These are phyloP conservation scores for Abortiporus biennis DNA, from an alignment of 1,284 basidiomycete species.

Conservation along the genomic window DNA sequence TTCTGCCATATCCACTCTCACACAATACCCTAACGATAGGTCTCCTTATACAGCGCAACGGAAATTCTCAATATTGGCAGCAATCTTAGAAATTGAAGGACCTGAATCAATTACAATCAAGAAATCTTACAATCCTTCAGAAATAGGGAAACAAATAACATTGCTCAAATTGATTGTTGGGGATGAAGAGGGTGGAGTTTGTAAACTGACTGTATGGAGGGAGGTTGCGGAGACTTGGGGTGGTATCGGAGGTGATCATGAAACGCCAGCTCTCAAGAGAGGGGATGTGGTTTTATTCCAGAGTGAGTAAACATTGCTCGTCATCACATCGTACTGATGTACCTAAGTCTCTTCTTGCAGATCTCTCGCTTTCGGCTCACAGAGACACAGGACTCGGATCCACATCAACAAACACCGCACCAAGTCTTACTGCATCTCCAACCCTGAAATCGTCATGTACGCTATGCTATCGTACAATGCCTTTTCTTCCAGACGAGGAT, in stretches of 20 bases:
- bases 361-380: too few species aligned
- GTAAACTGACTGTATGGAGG: slow-evolving; percentile 71
- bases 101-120: slow-evolving; percentile 61
- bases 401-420: slow-evolving; percentile 31
- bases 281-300: slow-evolving; percentile 66
- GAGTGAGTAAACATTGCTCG: slow-evolving; percentile 42
- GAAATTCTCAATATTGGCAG: slow-evolving; percentile 55
- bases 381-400: not conserved
- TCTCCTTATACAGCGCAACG: too few species aligned
- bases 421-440: slow-evolving; percentile 60
- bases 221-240: slow-evolving; percentile 69
- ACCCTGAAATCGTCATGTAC: slow-evolving; percentile 50
- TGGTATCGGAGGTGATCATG: slow-evolving; percentile 14
- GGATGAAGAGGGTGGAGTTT: slow-evolving; percentile 58
- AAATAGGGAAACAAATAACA: slow-evolving; percentile 61
- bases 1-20: slow-evolving; percentile 37
- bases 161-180: slow-evolving; percentile 63
- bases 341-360: too few species aligned
- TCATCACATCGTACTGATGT: too few species aligned
- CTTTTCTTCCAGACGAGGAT: slow-evolving; percentile 55
- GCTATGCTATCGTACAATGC: slow-evolving; percentile 75
- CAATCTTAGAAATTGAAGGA: slow-evolving; percentile 67
- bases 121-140: slow-evolving; percentile 55
- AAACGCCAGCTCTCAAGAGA: slow-evolving; percentile 39
- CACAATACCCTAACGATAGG: too few species aligned